Conservation (phyloP, 1,284 basidiomycete genomes). For the Dichomitus squalens region DNA sequence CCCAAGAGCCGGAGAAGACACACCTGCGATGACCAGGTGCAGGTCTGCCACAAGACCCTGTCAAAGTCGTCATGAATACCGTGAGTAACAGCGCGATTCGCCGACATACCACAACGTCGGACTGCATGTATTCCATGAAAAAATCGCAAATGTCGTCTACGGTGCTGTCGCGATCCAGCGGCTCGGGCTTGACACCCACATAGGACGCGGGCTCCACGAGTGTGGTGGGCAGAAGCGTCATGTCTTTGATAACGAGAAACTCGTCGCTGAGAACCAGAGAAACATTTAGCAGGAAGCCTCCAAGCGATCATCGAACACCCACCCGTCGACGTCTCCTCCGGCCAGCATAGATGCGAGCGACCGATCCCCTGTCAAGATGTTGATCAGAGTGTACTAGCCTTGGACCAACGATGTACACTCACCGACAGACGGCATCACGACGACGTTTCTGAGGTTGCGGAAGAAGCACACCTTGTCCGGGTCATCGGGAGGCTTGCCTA, state of each 20-base stretch:
- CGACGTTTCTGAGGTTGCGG: conserved; percentile 64
- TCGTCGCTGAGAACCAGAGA: conserved; percentile 30
- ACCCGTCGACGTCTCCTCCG: conserved; percentile 80
- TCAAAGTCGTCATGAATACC: background rate
- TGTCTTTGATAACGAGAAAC: conserved; percentile 38
- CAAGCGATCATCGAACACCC: conserved; percentile 13
- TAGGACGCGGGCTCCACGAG: conserved; percentile 59
- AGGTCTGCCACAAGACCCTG: conserved; percentile 68
- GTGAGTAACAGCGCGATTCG: background rate
- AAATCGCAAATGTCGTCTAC: conserved; percentile 82
- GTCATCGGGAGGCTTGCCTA: conserved; percentile 66
- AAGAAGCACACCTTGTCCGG: conserved; percentile 58
- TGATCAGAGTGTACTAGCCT: background rate
- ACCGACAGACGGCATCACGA: conserved; percentile 73
- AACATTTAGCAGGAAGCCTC: background rate
- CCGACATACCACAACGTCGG: conserved; percentile 64
- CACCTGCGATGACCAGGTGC: conserved; percentile 74
- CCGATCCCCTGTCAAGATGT: conserved; percentile 47
- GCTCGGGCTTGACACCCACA: conserved; percentile 30
- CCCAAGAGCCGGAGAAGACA: background rate
- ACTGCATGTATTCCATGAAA: conserved; percentile 81
- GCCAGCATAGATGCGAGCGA: conserved; percentile 69
- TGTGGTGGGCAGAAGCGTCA: conserved; percentile 51
- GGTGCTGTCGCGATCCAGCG: conserved; percentile 47
- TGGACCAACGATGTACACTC: conserved; percentile 19